Base-by-base conservation (phyloP, 805 yeast species). In the Candida sphagnicola region DNA sequence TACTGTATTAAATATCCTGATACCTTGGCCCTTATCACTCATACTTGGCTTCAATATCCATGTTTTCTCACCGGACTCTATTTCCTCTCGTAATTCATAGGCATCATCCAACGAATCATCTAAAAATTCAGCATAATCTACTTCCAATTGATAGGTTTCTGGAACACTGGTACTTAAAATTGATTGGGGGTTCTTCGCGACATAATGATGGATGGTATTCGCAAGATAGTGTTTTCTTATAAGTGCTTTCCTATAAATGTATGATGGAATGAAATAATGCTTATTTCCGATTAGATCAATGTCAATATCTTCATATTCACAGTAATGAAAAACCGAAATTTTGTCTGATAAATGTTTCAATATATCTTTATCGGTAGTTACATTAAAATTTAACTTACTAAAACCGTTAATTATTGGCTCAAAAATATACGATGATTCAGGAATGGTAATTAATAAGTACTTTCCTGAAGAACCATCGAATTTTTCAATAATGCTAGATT, bases 1-100 rank as follows among this genome's bases (percentile, higher is more conserved):
- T 25, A 87, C 70, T 0, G 89, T 80, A 39, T 72, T 72, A 65
- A 93, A 93, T 0, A 93, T 61, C 28, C 96, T 67, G 35, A 93
- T 91, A 0, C 99, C 99, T 57, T 93, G 96, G 8, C 96, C 99
- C 56, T 91, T 82, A 56, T 93, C 99, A 53, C 95, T 85, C 96
- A 93, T 89, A 46, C 95, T 81, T 12, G 99, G 99, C 56, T 93
- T 93, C 56, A 93, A 70, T 28, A 93, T 93, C 90, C 95, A 91
- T 34, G 82, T 76, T 47, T 75, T 78, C 13, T 67, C 72, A 11
- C 76, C 77, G 8, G 60, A 57, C 42, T 81, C 82, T 24, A 93
- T 65, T 48, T 85, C 96, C 37, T 82, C 83, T 42, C 95, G 66
- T 35, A 93, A 68, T 54, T 91, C 99, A 67, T 85, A 90, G 28